Percentiles rank a stretch among this genome's conserved stretches.
Evolutionary conservation across 371 early-diverging fungal species (phyloP).

Genomic region (Batkoa obscura): DNA sequence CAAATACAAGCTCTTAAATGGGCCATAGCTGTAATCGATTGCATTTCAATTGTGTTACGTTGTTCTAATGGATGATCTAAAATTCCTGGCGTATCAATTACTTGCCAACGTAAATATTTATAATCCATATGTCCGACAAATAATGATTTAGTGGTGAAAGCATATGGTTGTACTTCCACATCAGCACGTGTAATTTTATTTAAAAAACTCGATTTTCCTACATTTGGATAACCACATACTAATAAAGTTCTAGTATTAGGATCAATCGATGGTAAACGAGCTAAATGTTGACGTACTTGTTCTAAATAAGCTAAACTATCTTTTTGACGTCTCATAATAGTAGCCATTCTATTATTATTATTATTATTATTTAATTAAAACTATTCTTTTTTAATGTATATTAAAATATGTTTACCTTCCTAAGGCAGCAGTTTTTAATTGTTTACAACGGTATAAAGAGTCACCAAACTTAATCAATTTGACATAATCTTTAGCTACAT

Average conservation of each 20-base stretch:
- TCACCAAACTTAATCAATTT: constrained; percentile 98
- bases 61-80: constrained; percentile 99
- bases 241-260: constrained; percentile 97
- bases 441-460: constrained; percentile 98
- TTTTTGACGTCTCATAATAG: constrained; percentile 98
- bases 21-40: constrained; percentile 98
- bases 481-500: constrained; percentile 95
- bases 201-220: constrained; percentile 99
- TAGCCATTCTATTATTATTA: constrained; percentile 71
- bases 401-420: constrained; percentile 30
- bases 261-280: constrained; percentile 95
- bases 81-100: constrained; percentile 99
- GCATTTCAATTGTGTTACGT: constrained; percentile 99
- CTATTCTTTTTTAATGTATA: too few species aligned
- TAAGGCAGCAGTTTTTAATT: constrained; percentile 97
- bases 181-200: constrained; percentile 99
- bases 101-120: constrained; percentile 98
- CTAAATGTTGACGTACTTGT: constrained; percentile 98
- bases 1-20: constrained; percentile 95
- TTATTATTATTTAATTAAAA: background rate
- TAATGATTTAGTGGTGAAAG: constrained; percentile 99
- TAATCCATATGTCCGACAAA: constrained; percentile 99
- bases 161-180: constrained; percentile 99
- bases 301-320: constrained; percentile 97
- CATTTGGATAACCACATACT: constrained; percentile 99